Base-by-base conservation (phyloP, 352 stramenopile species). In the Pythium dissotocum region DNA sequence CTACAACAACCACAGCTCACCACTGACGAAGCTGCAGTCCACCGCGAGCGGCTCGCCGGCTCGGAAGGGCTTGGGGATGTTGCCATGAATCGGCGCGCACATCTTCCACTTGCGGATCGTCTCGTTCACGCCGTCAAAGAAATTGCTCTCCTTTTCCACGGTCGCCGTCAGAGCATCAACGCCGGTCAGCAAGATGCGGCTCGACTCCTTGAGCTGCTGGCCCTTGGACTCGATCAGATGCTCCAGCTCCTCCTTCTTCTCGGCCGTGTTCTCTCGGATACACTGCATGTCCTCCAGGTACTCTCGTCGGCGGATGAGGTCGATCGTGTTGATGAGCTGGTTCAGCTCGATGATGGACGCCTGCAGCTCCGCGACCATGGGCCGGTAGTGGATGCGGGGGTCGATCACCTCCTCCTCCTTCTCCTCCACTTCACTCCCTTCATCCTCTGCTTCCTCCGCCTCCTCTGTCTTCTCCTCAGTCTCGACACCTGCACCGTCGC, bases 271-370 rank as follows among this genome's bases (percentile, higher is more conserved):
- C 57, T 96, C 88, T 24, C 88, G 83, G 58, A 93, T 85, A 63
- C 88, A 96, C 55, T 87, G 82, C 82, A 94, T 92, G 40, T 96
- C 88, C 67, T 96, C 86, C 51, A 96, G 61, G 58, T 89, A 96
- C 49, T 93, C 83, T 12, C 79, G 85, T 55, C 80, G 75, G 5
- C 85, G 80, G 38, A 96, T 91, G 46, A 96, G 67, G 63, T 96
- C 88, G 54, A 96, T 93, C 21, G 88, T 92, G 71, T 94, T 94
- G 61, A 96, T 93, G 13, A 96, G 72, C 67, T 96, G 86, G 60
- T 94, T 85, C 32, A 94, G 73, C 55, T 94, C 88, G 10, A 87
- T 85, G 33, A 91, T 78, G 30, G 86, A 85, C 0, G 77, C 80
- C 64, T 96, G 88, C 2, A 96, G 78, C 69, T 96, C 88, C 5